Evolutionary conservation across 495 filamentous ascomycete species (phyloP).

Genomic region (Evernia prunastri): DNA sequence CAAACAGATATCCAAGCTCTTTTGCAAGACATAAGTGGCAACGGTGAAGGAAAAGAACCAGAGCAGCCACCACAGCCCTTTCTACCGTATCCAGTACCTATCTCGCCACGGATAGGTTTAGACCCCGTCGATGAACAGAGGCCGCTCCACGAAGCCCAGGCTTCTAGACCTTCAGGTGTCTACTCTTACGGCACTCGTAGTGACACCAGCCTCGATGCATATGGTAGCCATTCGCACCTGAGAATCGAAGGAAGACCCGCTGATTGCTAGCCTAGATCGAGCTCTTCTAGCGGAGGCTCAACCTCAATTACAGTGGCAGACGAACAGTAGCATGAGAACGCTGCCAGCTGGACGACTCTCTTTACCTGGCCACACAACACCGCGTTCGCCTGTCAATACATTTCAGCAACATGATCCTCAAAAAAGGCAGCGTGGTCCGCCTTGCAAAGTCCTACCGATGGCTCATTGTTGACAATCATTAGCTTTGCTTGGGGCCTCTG

Average conservation of each 20-base stretch:
- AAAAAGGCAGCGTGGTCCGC: neutral
- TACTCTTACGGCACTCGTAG: neutral
- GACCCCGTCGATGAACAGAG: neutral
- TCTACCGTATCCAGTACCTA: neutral
- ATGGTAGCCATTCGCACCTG: neutral
- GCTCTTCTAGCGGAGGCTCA: conserved; percentile 11
- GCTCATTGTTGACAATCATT: neutral
- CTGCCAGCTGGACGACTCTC: conserved; percentile 11
- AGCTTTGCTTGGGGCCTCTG: conserved; percentile 4
- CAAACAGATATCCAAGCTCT: conserved; percentile 6
- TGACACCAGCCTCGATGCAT: conserved; percentile 8
- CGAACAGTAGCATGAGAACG: neutral
- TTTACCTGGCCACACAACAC: conserved; percentile 8
- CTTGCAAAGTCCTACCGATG: neutral
- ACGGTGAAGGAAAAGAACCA: neutral
- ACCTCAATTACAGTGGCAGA: conserved; percentile 9
- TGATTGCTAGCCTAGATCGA: conserved; percentile 15
- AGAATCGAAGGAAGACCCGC: neutral
- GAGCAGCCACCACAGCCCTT: neutral
- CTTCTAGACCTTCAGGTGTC: conserved; percentile 3
- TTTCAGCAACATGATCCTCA: conserved; percentile 1
- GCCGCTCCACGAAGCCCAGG: neutral
- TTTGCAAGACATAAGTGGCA: conserved; percentile 9
- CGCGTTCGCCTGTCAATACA: neutral
- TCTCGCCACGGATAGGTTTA: conserved; percentile 1